These are phyloP conservation scores for Suillus luteus DNA, from an alignment of 768 basidiomycete species.

Conservation along the genomic window DNA sequence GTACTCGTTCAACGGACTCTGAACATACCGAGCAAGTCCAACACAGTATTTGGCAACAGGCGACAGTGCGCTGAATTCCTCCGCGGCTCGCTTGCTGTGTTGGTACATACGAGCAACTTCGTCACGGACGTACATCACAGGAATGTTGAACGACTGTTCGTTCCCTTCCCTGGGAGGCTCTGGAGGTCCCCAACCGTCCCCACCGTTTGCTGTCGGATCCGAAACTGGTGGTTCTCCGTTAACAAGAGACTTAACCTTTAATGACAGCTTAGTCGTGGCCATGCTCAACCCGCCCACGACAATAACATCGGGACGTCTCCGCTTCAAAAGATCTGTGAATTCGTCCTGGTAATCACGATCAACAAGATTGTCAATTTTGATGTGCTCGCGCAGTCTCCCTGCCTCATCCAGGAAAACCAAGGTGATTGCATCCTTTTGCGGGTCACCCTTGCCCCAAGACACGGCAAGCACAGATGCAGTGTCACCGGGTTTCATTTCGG, in stretches of 20 bases:
- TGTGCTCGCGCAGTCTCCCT: constrained; percentile 88
- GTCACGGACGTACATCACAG: constrained; percentile 83
- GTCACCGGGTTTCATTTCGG: constrained; percentile 68
- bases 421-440: constrained; percentile 85
- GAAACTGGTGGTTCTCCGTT: constrained; percentile 26
- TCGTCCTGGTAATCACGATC: constrained; percentile 69
- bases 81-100: constrained; percentile 80
- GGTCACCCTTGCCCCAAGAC: constrained; percentile 95
- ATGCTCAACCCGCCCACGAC: constrained; percentile 88
- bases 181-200: constrained; percentile 32
- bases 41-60: constrained; percentile 88
- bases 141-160: constrained; percentile 56
- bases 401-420: constrained; percentile 85
- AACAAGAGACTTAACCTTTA: constrained; percentile 62
- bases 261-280: constrained; percentile 70
- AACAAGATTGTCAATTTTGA: constrained; percentile 84
- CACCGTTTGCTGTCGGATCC: constrained; percentile 21
- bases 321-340: constrained; percentile 79
- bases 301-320: constrained; percentile 84
- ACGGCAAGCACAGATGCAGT: constrained; percentile 80
- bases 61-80: constrained; percentile 80
- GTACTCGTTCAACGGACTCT: constrained; percentile 94
- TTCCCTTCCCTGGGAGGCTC: constrained; percentile 30
- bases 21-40: constrained; percentile 88
- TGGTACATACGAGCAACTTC: constrained; percentile 94